Evolutionary conservation across 2,329 filamentous ascomycete species (phyloP).

Genomic region (Paecilomyces variotii): DNA sequence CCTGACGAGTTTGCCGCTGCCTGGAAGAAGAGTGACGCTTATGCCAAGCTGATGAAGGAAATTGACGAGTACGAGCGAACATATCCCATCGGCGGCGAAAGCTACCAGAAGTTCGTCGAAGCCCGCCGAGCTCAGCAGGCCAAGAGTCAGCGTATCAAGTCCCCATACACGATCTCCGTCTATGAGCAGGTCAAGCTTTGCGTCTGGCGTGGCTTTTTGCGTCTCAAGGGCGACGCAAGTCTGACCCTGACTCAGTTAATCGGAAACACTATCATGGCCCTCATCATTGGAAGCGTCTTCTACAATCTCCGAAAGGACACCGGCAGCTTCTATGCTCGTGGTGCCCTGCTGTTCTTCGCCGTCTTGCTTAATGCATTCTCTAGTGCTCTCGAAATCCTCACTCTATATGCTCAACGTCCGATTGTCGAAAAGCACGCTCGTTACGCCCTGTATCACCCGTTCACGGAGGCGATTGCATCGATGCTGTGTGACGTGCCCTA

Average conservation of each 20-base stretch:
- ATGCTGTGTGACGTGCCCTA: constrained; percentile 81
- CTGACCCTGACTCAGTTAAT: constrained; percentile 28
- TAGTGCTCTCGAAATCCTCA: constrained; percentile 70
- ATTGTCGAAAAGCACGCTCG: constrained; percentile 85
- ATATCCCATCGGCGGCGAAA: constrained; percentile 15
- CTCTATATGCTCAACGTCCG: constrained; percentile 77
- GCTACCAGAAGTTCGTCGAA: not conserved
- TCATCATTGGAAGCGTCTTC: constrained; percentile 70
- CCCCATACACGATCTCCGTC: constrained; percentile 71
- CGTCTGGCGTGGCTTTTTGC: constrained; percentile 67
- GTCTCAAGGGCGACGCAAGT: constrained; percentile 63
- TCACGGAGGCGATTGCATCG: constrained; percentile 76
- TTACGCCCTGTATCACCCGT: constrained; percentile 84
- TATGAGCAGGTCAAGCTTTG: constrained; percentile 62
- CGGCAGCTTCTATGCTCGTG: constrained; percentile 65
- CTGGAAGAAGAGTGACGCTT: constrained; percentile 47
- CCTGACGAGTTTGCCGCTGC: constrained; percentile 57
- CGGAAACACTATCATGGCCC: constrained; percentile 51
- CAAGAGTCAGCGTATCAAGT: constrained; percentile 26
- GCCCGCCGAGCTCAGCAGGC: not conserved
- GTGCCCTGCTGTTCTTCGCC: constrained; percentile 74
- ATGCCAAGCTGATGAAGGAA: constrained; percentile 29
- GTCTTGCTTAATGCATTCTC: constrained; percentile 77
- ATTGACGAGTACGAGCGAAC: constrained; percentile 32
- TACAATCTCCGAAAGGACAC: constrained; percentile 62